These are phyloP conservation scores for Talaromyces sp. DNA, from an alignment of 2,329 filamentous ascomycete species.

Conservation along the genomic window DNA sequence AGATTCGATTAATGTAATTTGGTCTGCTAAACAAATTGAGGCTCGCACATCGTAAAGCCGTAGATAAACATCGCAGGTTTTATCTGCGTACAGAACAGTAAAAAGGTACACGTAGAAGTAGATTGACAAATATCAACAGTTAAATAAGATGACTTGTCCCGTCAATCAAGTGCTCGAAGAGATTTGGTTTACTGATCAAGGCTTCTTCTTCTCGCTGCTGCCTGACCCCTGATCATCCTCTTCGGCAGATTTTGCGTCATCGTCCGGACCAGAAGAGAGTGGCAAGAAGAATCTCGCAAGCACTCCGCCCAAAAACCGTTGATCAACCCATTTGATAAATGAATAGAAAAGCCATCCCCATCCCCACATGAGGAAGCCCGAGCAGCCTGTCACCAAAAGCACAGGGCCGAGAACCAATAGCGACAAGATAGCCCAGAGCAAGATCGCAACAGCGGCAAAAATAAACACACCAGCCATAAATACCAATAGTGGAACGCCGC, in stretches of 20 bases:
- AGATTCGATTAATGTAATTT: not conserved
- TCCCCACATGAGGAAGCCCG: conserved; percentile 32
- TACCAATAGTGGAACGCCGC: conserved; percentile 35
- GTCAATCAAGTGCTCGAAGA: not conserved
- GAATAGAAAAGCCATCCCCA: conserved; percentile 34
- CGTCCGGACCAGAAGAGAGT: conserved; percentile 6
- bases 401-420: conserved; percentile 34
- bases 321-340: conserved; percentile 29
- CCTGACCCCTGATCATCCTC: conserved; percentile 1
- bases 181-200: not conserved
- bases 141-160: not conserved
- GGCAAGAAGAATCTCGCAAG: conserved; percentile 28
- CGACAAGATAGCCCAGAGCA: conserved; percentile 34
- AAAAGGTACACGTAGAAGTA: not conserved
- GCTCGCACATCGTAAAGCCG: not conserved
- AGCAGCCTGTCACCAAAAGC: conserved; percentile 31
- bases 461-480: conserved; percentile 35
- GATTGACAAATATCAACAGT: not conserved
- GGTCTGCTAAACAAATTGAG: not conserved
- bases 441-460: conserved; percentile 33
- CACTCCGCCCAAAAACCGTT: conserved; percentile 28
- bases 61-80: not conserved
- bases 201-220: conserved; percentile 6
- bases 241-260: not conserved
- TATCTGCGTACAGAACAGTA: not conserved